Base-by-base conservation (phyloP, 2,329 filamentous ascomycete species). In the Ascosphaera pollenicola region DNA sequence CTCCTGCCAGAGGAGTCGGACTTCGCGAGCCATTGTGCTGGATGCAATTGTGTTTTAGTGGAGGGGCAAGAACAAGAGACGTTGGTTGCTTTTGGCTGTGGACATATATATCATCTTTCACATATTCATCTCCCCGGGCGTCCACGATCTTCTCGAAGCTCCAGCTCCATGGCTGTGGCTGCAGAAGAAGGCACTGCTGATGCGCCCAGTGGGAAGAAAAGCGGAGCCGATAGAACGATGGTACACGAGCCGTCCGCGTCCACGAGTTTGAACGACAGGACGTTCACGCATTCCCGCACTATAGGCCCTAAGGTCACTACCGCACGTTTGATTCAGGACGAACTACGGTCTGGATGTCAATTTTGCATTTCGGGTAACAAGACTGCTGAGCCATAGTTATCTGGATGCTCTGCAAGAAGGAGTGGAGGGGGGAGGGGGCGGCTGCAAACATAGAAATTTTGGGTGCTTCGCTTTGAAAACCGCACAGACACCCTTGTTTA, bases 261-360 rank as follows among this genome's bases (percentile, higher is more conserved):
- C 17, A 17, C 39, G 40, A 18, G 43, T 47, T 26, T 45, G 49
- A 36, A 50, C 46, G 35, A 54, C 46, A 24, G 8, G 18, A 15
- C 8, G 10, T 24, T 36, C 8, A 13, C 35, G 15, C 6, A 10
- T 35, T 59, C 58, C 39, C 55, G 60, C 30, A 81, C 78, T 39
- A 74, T 95, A 5, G 80, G 82, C 0, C 73, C 77, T 21, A 94
- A 94, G 58, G 83, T 93, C 19, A 89, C 80, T 45, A 81, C 83
- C 52, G 84, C 85, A 31, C 70, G 83, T 45, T 54, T 93, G 40
- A 58, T 93, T 43, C 68, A 75, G 47, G 78, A 85, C 49, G 72
- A 72, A 43, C 66, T 87, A 28, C 61, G 65, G 36, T 15, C 30
- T 13, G 30, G 30, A 15, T 32, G 30, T 32, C 30, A 15, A 15